Conservation (phyloP, 306 rosid genomes). For the Dicorynia guianensis region DNA sequence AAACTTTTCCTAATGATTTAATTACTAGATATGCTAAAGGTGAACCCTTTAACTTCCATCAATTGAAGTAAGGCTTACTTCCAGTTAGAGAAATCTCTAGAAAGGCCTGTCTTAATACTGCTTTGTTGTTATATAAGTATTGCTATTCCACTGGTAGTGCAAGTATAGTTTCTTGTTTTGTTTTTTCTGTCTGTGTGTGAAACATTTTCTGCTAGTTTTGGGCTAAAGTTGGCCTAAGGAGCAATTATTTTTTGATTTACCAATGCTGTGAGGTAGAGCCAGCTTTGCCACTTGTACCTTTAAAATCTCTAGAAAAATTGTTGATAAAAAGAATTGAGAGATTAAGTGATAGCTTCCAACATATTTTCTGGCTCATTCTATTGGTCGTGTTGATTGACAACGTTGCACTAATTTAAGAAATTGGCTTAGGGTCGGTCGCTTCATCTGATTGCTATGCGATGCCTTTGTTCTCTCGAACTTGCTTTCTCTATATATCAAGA, state of each 20-base stretch:
- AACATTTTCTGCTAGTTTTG: neutral
- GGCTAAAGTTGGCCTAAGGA: slow-evolving; percentile 1
- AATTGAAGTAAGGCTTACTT: slow-evolving; percentile 11
- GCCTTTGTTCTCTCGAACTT: slow-evolving; percentile 2
- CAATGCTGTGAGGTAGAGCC: too few relatives aligned
- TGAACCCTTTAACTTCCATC: slow-evolving; percentile 17
- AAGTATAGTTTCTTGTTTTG: neutral
- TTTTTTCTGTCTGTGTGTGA: neutral
- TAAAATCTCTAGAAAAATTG: neutral
- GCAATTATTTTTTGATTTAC: neutral
- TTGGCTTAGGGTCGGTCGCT: slow-evolving; percentile 31
- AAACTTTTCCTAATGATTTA: neutral
- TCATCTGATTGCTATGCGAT: slow-evolving; percentile 8
- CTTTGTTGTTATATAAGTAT: neutral
- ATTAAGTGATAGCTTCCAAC: neutral
- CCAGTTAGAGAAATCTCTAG: slow-evolving; percentile 2
- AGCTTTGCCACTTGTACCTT: neutral
- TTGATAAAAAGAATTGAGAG: neutral
- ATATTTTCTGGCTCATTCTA: neutral
- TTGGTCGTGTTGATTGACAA: slow-evolving; percentile 1
- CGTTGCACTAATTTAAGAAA: slow-evolving; percentile 10
- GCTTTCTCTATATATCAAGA: slow-evolving; percentile 13
- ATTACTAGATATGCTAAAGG: slow-evolving; percentile 8
- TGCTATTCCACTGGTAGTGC: neutral
- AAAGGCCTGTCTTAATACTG: neutral